Base-by-base conservation (phyloP, 1,284 basidiomycete species). In the Serendipita sp. region DNA sequence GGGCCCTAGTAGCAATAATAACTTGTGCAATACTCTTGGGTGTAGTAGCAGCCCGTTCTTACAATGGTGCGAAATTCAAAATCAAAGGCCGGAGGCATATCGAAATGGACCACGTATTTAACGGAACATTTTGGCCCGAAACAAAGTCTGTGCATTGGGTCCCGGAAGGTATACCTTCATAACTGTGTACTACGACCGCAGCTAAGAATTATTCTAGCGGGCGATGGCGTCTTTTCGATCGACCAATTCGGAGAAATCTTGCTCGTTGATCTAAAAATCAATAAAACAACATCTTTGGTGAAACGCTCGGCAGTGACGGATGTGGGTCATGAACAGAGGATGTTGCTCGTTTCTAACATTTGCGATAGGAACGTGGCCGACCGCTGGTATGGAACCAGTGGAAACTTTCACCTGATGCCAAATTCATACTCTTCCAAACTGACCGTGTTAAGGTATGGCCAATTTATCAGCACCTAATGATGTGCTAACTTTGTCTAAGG, bases 71-170 rank as follows among this genome's bases (percentile, higher is more conserved):
- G 6, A 72, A 76, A 3, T 80, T 78, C 69, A 77, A 70, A 64
- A 72, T 77, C 8, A 77, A 77, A 3, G 85, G 88, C 1, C 78
- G 74, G 35, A 78, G 77, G 67, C 88, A 83, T 68, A 78, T 95
- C 60, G 87, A 86, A 1, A 82, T 96, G 79, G 90, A 95, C 69
- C 86, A 93, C 71, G 74, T 94, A 58, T 91, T 91, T 74, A 93
- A 94, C 69, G 91, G 91, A 2, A 95, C 92, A 0, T 96, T 95
- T 70, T 66, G 61, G 8, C 72, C 78, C 2, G 68, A 78, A 2
- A 70, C 69, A 10, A 76, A 77, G 50, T 69, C 69, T 34, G 72
- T 94, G 34, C 77, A 83, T 55, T 96, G 93, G 93, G 85, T 96
- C 34, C 82, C 85, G 10, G 91, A 94, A 81, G 92, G 93, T 90